These are phyloP conservation scores for Amanita muscaria DNA, from an alignment of 768 basidiomycete species.

Conservation along the genomic window DNA sequence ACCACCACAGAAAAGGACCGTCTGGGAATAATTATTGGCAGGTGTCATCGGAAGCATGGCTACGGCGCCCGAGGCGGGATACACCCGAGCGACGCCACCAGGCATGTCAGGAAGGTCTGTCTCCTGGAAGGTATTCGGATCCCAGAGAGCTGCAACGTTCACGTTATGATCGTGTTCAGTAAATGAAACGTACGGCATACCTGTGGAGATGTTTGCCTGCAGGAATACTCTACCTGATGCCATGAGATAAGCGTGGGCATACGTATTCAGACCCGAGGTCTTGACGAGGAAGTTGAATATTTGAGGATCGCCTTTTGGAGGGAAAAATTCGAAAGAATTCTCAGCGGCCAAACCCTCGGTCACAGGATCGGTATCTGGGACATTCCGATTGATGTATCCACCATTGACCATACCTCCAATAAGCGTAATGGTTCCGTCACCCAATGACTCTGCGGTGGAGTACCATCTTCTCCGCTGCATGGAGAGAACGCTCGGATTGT, in stretches of 20 bases:
- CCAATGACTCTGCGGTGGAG: slow-evolving; percentile 63
- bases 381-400: slow-evolving; percentile 73
- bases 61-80: slow-evolving; percentile 82
- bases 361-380: slow-evolving; percentile 56
- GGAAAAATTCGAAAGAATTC: slow-evolving; percentile 79
- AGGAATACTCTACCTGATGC: slow-evolving; percentile 72
- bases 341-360: slow-evolving; percentile 65
- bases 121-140: slow-evolving; percentile 47
- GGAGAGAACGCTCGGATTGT: slow-evolving; percentile 48
- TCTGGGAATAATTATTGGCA: slow-evolving; percentile 79
- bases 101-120: slow-evolving; percentile 68
- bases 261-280: slow-evolving; percentile 73
- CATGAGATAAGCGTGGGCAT: slow-evolving; percentile 67
- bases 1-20: slow-evolving; percentile 88
- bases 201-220: slow-evolving; percentile 74
- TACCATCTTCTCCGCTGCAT: slow-evolving; percentile 76
- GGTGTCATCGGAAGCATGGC: slow-evolving; percentile 90
- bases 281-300: slow-evolving; percentile 59
- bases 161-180: slow-evolving; percentile 10
- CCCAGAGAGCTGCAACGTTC: slow-evolving; percentile 33
- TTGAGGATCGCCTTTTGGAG: slow-evolving; percentile 42
- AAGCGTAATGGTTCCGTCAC: slow-evolving; percentile 70
- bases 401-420: slow-evolving; percentile 77
- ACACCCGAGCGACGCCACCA: slow-evolving; percentile 64
- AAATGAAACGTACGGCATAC: slow-evolving; percentile 28